phyloP scores from a whole-genome alignment of 768 basidiomycete species.

The Mycena amicta region DNA sequence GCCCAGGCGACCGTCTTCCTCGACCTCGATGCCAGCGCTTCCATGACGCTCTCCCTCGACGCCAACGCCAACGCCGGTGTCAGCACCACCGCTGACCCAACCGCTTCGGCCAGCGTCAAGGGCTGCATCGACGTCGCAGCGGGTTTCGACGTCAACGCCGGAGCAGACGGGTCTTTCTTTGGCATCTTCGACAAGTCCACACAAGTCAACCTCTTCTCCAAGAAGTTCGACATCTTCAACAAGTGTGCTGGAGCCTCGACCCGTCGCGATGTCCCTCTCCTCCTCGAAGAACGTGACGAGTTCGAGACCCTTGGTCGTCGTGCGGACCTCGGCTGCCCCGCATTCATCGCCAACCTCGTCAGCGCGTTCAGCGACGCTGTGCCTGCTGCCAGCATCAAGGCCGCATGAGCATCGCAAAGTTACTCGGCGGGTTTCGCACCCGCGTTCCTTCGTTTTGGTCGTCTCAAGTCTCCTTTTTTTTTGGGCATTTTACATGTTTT shows the following conservation, averaged over 20 bases:
- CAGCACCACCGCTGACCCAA: background rate
- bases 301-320: background rate
- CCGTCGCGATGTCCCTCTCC: background rate
- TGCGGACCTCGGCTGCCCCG: background rate
- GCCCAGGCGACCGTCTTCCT: slow-evolving; percentile 23
- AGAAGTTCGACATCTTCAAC: slow-evolving; percentile 42
- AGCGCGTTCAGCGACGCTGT: background rate
- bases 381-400: background rate
- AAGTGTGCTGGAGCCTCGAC: slow-evolving; percentile 7
- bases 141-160: slow-evolving; percentile 40
- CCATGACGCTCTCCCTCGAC: slow-evolving; percentile 26
- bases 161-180: slow-evolving; percentile 44
- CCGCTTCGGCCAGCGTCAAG: slow-evolving; percentile 17
- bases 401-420: too few relatives aligned
- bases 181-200: slow-evolving; percentile 38
- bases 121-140: slow-evolving; percentile 42
- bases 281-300: background rate
- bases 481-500: too few relatives aligned
- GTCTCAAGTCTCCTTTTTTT: too few relatives aligned
- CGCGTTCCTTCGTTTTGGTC: too few relatives aligned
- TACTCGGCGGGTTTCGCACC: too few relatives aligned
- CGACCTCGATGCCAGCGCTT: slow-evolving; percentile 31
- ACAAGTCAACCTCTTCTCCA: slow-evolving; percentile 35
- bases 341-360: background rate
- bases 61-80: slow-evolving; percentile 16